Conservation (phyloP, 1,284 basidiomycete species). For the Cryptococcus sp. region DNA sequence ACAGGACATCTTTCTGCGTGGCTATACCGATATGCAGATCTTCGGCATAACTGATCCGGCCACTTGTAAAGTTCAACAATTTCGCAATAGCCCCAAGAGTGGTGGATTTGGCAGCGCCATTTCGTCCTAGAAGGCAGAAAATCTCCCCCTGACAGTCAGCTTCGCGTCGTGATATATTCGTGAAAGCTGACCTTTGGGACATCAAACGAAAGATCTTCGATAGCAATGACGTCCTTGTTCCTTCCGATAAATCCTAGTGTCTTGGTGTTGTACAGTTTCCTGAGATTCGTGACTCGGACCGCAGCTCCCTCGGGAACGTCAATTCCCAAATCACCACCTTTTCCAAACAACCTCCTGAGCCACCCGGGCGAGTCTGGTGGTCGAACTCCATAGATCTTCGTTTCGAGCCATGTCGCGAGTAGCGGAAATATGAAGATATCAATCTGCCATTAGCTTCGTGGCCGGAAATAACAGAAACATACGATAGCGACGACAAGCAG, state of each 20-base stretch:
- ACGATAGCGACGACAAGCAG: conserved; percentile 63
- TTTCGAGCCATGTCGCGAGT: conserved; percentile 59
- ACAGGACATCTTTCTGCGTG: conserved; percentile 76
- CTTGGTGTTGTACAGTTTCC: conserved; percentile 24
- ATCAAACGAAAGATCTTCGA: conserved; percentile 60
- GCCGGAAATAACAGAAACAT: conserved; percentile 29
- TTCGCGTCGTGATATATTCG: background rate
- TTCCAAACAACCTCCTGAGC: conserved; percentile 7
- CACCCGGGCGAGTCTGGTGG: conserved; percentile 14
- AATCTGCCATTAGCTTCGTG: conserved; percentile 52
- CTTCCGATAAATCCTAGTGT: conserved; percentile 19
- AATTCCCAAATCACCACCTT: too few relatives aligned
- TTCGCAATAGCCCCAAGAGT: conserved; percentile 63
- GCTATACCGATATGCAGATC: conserved; percentile 60
- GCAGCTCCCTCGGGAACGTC: conserved; percentile 13
- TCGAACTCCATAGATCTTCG: conserved; percentile 57
- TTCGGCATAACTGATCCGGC: conserved; percentile 57
- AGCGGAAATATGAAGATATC: conserved; percentile 67
- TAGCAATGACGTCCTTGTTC: conserved; percentile 56
- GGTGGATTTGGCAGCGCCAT: conserved; percentile 74
- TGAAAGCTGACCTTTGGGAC: conserved; percentile 51
- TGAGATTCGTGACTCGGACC: conserved; percentile 19
- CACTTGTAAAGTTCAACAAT: conserved; percentile 58
- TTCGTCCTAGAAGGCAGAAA: conserved; percentile 63
- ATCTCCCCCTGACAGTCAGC: conserved; percentile 54